Evolutionary conservation across 768 basidiomycete genomes (phyloP).

Genomic region (Lactarius tabidus): DNA sequence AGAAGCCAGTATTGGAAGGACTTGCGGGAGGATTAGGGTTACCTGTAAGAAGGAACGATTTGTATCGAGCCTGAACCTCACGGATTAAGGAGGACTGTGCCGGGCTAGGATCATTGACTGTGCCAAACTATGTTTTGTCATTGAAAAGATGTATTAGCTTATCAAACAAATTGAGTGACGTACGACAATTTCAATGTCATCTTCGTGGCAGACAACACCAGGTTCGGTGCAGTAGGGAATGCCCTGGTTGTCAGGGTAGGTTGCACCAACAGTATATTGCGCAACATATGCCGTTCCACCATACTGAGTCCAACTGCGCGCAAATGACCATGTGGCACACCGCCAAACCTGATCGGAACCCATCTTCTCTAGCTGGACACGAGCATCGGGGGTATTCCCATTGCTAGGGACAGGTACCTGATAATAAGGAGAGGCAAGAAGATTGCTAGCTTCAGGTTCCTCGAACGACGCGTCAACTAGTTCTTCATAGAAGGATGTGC

Average conservation of each 20-base stretch:
- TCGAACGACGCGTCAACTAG: constrained; percentile 48
- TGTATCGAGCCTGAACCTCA: constrained; percentile 70
- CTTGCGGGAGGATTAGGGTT: constrained; percentile 63
- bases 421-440: constrained; percentile 50
- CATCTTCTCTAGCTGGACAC: constrained; percentile 51
- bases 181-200: constrained; percentile 78
- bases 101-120: constrained; percentile 48
- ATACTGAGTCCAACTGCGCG: constrained; percentile 57
- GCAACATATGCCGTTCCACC: constrained; percentile 70
- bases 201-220: constrained; percentile 71
- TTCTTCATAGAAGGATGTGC: constrained; percentile 36
- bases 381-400: constrained; percentile 43
- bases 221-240: constrained; percentile 52
- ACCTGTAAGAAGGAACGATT: constrained; percentile 57
- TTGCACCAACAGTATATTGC: constrained; percentile 57
- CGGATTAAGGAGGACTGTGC: constrained; percentile 54
- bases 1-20: constrained; percentile 39
- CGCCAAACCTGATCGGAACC: constrained; percentile 70
- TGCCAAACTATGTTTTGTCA: constrained; percentile 42
- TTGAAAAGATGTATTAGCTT: constrained; percentile 33
- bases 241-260: constrained; percentile 63
- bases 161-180: constrained; percentile 29
- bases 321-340: constrained; percentile 68
- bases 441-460: constrained; percentile 37
- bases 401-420: constrained; percentile 30